Base-by-base conservation (phyloP, 176 grass and related monocot genomes). In the Oryza coarctata region DNA sequence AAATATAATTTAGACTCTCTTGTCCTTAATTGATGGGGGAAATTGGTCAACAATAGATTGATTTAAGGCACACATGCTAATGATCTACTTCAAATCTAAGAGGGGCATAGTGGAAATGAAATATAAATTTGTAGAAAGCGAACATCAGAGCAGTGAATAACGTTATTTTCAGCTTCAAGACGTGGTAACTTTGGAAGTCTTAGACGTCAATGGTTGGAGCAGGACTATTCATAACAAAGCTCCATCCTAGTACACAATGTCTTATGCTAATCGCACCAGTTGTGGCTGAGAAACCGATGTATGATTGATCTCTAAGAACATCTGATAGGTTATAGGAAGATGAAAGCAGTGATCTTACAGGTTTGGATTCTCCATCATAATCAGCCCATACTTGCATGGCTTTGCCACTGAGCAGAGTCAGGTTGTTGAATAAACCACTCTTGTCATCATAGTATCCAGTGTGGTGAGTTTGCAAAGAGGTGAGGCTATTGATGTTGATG, bases 301-400 rank as follows among this genome's bases (percentile, higher is more conserved):
- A 86, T 0, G 62, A 60, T 22, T 14, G 38, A 14, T 81, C 45
- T 22, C n/a, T 68, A n/a, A 86, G 77, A 75, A 86, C 31, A 9
- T 1, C 0, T 6, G 85, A 86, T 3, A 86, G 78, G 28, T 86
- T 74, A 6, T 45, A 69, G 27, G 23, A 4, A 13, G 45, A 14
- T 13, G 78, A 81, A 43, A 81, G 45, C 15, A 75, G 63, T n/a
- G 71, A 47, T 28, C 70, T 81, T 36, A 35, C 28, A 26, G 85
- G 77, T 44, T 75, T 86, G 9, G 34, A 5, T 14, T 28, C 44
- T 20, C 34, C 85, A 34, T 81, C 33, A 1, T 86, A 86, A 34
- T 80, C 77, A 7, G 32, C 70, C 84, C 84, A 86, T 39, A 86
- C 77, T 20, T 86, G 84, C 84, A 86, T 81, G 0, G 62, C 77